Base-by-base conservation (phyloP, 352 stramenopile species). In the Thalassiosira livingstoniorum region DNA sequence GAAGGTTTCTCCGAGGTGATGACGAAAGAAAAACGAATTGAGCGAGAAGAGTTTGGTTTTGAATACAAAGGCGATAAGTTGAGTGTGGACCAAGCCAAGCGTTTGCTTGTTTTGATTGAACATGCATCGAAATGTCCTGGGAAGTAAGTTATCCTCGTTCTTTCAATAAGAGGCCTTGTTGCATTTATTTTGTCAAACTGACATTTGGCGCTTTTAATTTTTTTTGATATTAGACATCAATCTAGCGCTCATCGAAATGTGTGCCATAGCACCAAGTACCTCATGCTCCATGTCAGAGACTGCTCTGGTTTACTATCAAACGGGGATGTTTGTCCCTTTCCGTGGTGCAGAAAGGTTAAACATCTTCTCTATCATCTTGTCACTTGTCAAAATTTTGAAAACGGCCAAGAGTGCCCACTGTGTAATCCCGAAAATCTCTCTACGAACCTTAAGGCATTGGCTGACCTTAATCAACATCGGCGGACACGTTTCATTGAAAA, bases 261-360 rank as follows among this genome's bases (percentile, higher is more conserved):
- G 51, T 94, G 90, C 55, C 81, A 86, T 47, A 92, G 78, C 55
- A 85, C 75, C 31, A 93, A 93, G 70, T 94, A 87, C 62, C 86
- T 94, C 72, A 93, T 94, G 88, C 73, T 94, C n/a, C 90, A 94
- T 75, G 85, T 93, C 43, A 71, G 90, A 71, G 90, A 94, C 80
- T 94, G 90, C 78, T 81, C 82, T 18, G 90, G 90, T 55, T 87
- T 89, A 58, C 86, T 86, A 47, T 86, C 85, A 29, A 87, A 88
- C 31, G 87, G 82, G 61, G 88, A 93, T 76, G 67, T 92, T 51
- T 94, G 90, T 71, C 88, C 90, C 25, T 94, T 92, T 75, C 90
- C 90, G 47, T 94, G 90, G 90, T 94, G 90, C 77, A 80, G 90
- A 4, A 93, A 93, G 70, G 76, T 88, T 11, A 94, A 94, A 51